Base-by-base conservation (phyloP, 371 early-diverging fungal genomes). In the Coemansia linderi region DNA sequence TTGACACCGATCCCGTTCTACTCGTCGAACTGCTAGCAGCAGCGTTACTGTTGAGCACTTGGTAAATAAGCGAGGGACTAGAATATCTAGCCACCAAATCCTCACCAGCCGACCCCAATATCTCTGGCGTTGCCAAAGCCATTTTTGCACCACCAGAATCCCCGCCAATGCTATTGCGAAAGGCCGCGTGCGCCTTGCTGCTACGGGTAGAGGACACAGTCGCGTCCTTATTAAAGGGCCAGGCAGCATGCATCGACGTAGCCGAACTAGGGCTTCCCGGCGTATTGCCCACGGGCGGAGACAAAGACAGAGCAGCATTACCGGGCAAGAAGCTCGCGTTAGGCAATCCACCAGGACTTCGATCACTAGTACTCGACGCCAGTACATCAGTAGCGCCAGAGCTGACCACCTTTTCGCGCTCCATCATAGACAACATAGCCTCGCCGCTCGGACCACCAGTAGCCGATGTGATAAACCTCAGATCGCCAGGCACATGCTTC, bases 181-280 rank as follows among this genome's bases (percentile, higher is more conserved):
- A 39, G 39, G 52, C 6, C 17, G 62, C 38, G 31, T 48, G 67
- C 12, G 50, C 31, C 8, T 22, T 36, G 50, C 41, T 59, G 59
- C 36, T 48, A 43, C 66, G 58, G n/a, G 9, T 37, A 8, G 54
- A 33, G 8, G 56, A 33, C 3, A 48, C 4, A 9, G 27, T 19
- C 3, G 61, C 27, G 50, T 50, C 59, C 67, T 78, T 78, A 74
- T 78, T 78, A 41, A 63, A 78, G 8, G 78, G 78, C 78, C 78
- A 78, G 12, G 78, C 78, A 1, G 66, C 69, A 19, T 69, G 77
- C 43, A 59, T 27, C 39, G 73, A 69, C 12, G 31, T 19, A 3
- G 58, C 41, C 10, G 78, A 73, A 19, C 61, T 61, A 2, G 78
- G 64, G 58, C 74, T 78, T 6, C 74, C 73, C 3, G 78, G 71